A percentile compares a stretch with the other conserved stretches of the same genome.
phyloP scores from a whole-genome alignment of 352 stramenopile genomes.

The Phytophthora pisi region DNA sequence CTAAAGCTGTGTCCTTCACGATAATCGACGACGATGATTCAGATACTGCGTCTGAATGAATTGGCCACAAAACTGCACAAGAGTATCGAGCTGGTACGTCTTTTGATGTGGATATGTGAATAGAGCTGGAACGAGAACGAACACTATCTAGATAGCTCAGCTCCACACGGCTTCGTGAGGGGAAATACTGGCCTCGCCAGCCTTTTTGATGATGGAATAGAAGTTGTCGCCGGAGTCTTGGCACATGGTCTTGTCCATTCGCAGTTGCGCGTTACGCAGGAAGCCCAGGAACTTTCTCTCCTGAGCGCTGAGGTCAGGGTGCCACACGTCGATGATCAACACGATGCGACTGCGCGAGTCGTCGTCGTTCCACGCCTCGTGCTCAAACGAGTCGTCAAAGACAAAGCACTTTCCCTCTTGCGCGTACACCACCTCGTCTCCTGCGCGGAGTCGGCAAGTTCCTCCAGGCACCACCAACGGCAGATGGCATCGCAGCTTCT shows the following conservation, averaged over 20 bases:
- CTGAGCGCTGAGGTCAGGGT: conserved; percentile 88
- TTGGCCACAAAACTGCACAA: conserved; percentile 1
- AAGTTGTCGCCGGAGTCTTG: conserved; percentile 61
- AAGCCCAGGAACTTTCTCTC: conserved; percentile 92
- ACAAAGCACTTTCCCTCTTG: conserved; percentile 93
- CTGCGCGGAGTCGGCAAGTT: conserved; percentile 72
- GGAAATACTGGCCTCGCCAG: conserved; percentile 43
- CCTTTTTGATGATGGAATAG: conserved; percentile 72
- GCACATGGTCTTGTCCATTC: conserved; percentile 58
- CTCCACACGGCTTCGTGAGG: conserved; percentile 55
- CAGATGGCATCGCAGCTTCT: conserved; percentile 91
- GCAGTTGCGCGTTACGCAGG: conserved; percentile 70
- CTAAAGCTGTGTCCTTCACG: conserved; percentile 17
- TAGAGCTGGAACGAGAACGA: conserved; percentile 12
- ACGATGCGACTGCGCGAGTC: conserved; percentile 86
- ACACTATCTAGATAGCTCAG: conserved; percentile 20
- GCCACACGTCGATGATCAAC: conserved; percentile 96
- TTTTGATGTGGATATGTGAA: conserved; percentile 23
- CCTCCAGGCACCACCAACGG: conserved; percentile 80
- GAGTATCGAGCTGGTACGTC: conserved; percentile 1
- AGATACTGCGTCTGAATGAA: conserved; percentile 39
- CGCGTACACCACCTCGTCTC: conserved; percentile 68
- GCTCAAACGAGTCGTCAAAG: conserved; percentile 99
- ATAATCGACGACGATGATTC: conserved; percentile 41
- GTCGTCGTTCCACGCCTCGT: conserved; percentile 97